phyloP scores from a whole-genome alignment of 1,284 basidiomycete genomes.

The Mycena citricolor region DNA sequence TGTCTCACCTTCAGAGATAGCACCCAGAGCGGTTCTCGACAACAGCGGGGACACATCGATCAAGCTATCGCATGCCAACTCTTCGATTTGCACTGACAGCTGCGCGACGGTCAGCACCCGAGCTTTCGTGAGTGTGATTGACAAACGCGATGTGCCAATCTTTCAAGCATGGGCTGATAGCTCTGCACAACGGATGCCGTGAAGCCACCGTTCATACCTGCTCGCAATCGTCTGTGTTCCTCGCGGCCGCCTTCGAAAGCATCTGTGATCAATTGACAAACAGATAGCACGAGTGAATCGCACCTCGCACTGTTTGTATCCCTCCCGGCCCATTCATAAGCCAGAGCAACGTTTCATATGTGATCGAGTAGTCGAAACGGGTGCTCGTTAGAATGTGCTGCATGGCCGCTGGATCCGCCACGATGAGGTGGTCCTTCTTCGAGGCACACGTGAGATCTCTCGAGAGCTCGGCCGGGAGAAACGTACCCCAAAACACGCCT shows the following conservation, averaged over 20 bases:
- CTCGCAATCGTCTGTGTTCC: background rate
- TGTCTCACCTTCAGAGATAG: background rate
- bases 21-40: background rate
- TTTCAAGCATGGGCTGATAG: no score
- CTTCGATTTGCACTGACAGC: background rate
- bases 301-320: background rate
- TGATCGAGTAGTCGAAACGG: background rate
- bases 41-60: background rate
- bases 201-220: background rate
- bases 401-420: background rate
- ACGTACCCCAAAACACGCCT: background rate
- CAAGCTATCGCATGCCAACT: background rate
- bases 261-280: background rate
- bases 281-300: background rate
- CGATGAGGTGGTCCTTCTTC: background rate
- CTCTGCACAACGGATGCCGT: background rate
- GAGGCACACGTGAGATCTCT: background rate
- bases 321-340: no score
- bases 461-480: background rate
- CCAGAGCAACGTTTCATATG: no score
- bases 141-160: no score
- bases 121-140: no score
- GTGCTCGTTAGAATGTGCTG: background rate
- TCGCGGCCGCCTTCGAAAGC: background rate
- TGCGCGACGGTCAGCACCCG: background rate